A percentile compares a stretch with the other conserved stretches of the same genome.
These are phyloP conservation scores for Trypanosoma congolense DNA, from an alignment of 208 protist genomes.

Conservation along the genomic window DNA sequence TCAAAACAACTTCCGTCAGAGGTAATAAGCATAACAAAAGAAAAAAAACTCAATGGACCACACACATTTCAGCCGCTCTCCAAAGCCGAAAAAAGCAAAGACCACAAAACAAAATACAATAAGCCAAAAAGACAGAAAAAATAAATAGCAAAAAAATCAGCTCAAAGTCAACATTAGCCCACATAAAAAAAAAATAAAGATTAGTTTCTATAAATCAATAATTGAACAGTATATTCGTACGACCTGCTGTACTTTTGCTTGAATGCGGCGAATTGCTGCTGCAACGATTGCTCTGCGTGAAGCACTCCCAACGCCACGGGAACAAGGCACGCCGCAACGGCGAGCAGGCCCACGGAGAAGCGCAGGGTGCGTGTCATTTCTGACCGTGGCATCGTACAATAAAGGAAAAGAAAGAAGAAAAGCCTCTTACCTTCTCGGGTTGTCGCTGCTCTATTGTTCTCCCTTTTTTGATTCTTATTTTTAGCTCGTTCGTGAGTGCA, in stretches of 20 bases:
- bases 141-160: constrained; percentile 8
- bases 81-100: too few relatives aligned
- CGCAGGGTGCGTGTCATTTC: neutral
- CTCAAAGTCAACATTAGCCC: too few relatives aligned
- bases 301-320: neutral
- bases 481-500: too few relatives aligned
- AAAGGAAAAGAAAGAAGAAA: too few relatives aligned
- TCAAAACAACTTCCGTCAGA: constrained; percentile 9
- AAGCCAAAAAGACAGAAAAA: constrained; percentile 15
- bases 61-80: too few relatives aligned
- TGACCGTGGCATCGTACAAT: neutral
- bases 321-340: neutral
- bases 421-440: too few relatives aligned
- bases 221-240: neutral
- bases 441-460: too few relatives aligned
- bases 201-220: too few relatives aligned
- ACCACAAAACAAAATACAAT: constrained; percentile 15
- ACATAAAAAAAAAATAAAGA: too few relatives aligned
- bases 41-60: too few relatives aligned
- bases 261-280: constrained; percentile 1
- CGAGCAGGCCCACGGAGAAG: neutral
- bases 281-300: neutral
- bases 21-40: neutral
- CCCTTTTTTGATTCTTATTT: too few relatives aligned
- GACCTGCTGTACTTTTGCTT: constrained; percentile 7